Percentiles rank a stretch among this genome's conserved stretches.
These are phyloP conservation scores for Pseudogymnoascus sp. DNA, from an alignment of 2,329 filamentous ascomycete genomes.

Conservation along the genomic window DNA sequence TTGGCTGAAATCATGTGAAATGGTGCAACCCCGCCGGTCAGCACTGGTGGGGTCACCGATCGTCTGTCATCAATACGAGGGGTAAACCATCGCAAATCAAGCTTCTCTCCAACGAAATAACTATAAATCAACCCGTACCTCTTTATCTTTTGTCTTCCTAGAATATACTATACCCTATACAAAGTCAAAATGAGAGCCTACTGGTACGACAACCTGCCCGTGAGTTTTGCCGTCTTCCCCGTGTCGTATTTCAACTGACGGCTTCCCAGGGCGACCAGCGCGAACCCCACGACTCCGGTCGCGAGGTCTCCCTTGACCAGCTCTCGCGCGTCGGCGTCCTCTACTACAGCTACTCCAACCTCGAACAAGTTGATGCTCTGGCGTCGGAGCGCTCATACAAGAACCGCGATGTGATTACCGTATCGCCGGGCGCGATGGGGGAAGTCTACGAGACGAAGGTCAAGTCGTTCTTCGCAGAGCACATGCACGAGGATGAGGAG, in stretches of 20 bases:
- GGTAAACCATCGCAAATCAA: neutral
- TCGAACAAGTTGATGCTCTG: slow-evolving; percentile 64
- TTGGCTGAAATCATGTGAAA: slow-evolving; percentile 10
- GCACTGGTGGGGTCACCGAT: neutral
- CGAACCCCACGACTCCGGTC: slow-evolving; percentile 78
- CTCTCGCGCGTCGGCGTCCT: slow-evolving; percentile 72
- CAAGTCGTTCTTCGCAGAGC: slow-evolving; percentile 87
- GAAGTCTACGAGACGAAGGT: slow-evolving; percentile 88
- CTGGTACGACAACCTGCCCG: slow-evolving; percentile 61
- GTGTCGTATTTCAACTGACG: slow-evolving; percentile 14
- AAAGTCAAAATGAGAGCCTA: slow-evolving; percentile 56
- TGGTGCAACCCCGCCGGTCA: slow-evolving; percentile 8
- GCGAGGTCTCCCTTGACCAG: slow-evolving; percentile 54
- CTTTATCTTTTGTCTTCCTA: neutral
- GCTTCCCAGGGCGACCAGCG: slow-evolving; percentile 78
- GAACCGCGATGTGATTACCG: slow-evolving; percentile 88
- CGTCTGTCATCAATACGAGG: slow-evolving; percentile 1
- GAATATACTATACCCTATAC: neutral
- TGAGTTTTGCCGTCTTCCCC: slow-evolving; percentile 30
- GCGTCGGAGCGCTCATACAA: slow-evolving; percentile 74
- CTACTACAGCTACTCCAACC: slow-evolving; percentile 60
- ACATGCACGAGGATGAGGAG: slow-evolving; percentile 97
- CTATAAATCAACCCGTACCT: neutral
- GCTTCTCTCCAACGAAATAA: slow-evolving; percentile 2
- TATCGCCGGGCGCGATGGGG: slow-evolving; percentile 80